phyloP scores from a whole-genome alignment of 1,139 yeast genomes.

The Ashbya aceris region DNA sequence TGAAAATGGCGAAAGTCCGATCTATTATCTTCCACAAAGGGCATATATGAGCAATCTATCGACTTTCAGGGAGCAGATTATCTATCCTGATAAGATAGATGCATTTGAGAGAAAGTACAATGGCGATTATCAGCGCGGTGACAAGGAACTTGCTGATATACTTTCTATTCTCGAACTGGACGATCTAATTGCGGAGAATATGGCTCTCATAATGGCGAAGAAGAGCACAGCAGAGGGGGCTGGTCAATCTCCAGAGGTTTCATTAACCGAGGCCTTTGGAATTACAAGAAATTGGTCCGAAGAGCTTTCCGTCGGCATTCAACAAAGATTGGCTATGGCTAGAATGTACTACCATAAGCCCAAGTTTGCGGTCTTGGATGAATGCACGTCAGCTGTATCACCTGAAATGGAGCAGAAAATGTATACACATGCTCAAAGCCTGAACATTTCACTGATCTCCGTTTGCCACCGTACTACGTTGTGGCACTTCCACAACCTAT shows the following conservation, averaged over 20 bases:
- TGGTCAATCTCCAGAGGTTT: slow-evolving; percentile 11
- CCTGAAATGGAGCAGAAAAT: slow-evolving; percentile 85
- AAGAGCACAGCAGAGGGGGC: slow-evolving; percentile 5
- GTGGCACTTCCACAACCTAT: slow-evolving; percentile 84
- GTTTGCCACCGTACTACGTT: slow-evolving; percentile 89
- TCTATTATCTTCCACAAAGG: slow-evolving; percentile 87
- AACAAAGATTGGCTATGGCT: slow-evolving; percentile 90
- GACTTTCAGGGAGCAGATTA: slow-evolving; percentile 75
- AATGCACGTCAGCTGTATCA: slow-evolving; percentile 90
- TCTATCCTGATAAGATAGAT: slow-evolving; percentile 67
- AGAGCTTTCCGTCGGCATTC: slow-evolving; percentile 83
- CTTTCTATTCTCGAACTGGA: slow-evolving; percentile 51
- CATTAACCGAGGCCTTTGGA: slow-evolving; percentile 49
- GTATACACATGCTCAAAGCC: slow-evolving; percentile 73
- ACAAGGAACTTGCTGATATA: slow-evolving; percentile 53
- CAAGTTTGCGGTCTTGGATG: slow-evolving; percentile 87
- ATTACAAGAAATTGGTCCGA: slow-evolving; percentile 77
- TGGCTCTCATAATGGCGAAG: slow-evolving; percentile 28
- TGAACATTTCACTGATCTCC: slow-evolving; percentile 76
- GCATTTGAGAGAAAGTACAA: slow-evolving; percentile 41
- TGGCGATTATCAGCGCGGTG: slow-evolving; percentile 37
- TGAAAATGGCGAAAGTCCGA: slow-evolving; percentile 36
- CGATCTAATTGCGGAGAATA: slow-evolving; percentile 39
- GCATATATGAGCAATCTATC: slow-evolving; percentile 70
- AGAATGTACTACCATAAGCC: slow-evolving; percentile 86